Percentiles rank a stretch among this genome's conserved stretches.
Conservation (phyloP, 2,329 filamentous ascomycete genomes). For the Botryosphaeria agaves region DNA sequence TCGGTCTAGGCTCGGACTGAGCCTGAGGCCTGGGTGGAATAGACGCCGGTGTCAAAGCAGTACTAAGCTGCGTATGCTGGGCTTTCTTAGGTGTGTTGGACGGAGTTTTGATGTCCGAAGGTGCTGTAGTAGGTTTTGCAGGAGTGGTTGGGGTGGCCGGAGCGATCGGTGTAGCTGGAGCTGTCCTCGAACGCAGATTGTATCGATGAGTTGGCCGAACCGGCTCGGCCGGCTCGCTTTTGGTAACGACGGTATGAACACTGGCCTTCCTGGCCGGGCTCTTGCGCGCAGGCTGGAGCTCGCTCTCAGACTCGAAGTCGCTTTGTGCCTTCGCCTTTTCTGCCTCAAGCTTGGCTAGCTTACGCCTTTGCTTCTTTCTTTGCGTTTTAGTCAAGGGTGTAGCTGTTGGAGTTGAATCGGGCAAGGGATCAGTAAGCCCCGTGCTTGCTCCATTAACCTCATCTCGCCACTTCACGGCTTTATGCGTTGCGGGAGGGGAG, state of each 20-base stretch:
- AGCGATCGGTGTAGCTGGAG: not conserved
- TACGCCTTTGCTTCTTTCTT: slow-evolving; percentile 4
- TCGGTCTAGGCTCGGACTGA: no score
- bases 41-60: no score
- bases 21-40: no score
- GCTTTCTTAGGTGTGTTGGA: no score
- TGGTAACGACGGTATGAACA: slow-evolving; percentile 8
- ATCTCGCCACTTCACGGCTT: slow-evolving; percentile 10
- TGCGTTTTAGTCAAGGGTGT: slow-evolving; percentile 1
- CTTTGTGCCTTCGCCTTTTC: slow-evolving; percentile 9
- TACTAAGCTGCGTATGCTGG: no score
- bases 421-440: no score
- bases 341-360: slow-evolving; percentile 7
- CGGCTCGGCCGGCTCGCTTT: not conserved
- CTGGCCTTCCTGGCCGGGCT: slow-evolving; percentile 20
- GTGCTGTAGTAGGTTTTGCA: not conserved
- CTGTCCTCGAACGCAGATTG: slow-evolving; percentile 3
- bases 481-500: slow-evolving; percentile 5
- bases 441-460: slow-evolving; percentile 5
- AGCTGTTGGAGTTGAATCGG: slow-evolving; percentile 3
- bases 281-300: slow-evolving; percentile 6
- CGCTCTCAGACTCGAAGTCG: slow-evolving; percentile 17
- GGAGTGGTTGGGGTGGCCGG: not conserved
- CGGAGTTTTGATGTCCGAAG: slow-evolving; percentile 1
- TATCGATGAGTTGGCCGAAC: slow-evolving; percentile 1